These are phyloP conservation scores for Sabuloglossum arenarium DNA, from an alignment of 495 filamentous ascomycete species.

Conservation along the genomic window DNA sequence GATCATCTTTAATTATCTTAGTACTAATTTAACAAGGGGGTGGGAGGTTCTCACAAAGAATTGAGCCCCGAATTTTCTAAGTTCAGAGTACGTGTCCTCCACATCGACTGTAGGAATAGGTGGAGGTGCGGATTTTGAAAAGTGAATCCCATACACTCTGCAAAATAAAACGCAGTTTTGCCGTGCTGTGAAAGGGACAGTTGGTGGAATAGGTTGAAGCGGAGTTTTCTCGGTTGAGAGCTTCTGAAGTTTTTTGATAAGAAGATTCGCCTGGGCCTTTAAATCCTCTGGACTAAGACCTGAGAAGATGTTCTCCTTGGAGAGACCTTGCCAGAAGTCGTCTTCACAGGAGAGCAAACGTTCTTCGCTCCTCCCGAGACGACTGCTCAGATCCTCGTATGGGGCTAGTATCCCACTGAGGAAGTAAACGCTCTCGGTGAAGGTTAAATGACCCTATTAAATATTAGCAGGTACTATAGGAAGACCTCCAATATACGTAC, in stretches of 20 bases:
- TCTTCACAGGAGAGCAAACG: background rate
- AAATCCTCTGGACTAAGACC: background rate
- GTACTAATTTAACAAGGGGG: background rate
- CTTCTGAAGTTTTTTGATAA: background rate
- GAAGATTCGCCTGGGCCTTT: background rate
- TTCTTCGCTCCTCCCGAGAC: background rate
- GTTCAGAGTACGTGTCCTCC: background rate
- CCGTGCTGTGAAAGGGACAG: background rate
- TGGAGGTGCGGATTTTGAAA: background rate
- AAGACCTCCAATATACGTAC: background rate
- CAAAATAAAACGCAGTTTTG: background rate
- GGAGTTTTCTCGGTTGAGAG: background rate
- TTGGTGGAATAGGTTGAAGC: background rate
- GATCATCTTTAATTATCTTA: background rate
- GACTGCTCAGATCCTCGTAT: background rate
- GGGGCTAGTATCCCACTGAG: background rate
- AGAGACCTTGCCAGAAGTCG: background rate
- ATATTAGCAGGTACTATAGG: background rate
- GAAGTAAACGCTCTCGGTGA: background rate
- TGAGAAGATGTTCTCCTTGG: background rate
- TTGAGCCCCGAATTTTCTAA: too few relatives aligned
- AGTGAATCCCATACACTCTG: background rate
- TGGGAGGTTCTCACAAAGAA: background rate
- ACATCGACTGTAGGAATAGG: background rate
- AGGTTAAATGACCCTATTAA: background rate